Evolutionary conservation across 306 rosid species (phyloP), one percentile per base, ranked within the genome.

Genomic region (Datisca glomerata): DNA sequence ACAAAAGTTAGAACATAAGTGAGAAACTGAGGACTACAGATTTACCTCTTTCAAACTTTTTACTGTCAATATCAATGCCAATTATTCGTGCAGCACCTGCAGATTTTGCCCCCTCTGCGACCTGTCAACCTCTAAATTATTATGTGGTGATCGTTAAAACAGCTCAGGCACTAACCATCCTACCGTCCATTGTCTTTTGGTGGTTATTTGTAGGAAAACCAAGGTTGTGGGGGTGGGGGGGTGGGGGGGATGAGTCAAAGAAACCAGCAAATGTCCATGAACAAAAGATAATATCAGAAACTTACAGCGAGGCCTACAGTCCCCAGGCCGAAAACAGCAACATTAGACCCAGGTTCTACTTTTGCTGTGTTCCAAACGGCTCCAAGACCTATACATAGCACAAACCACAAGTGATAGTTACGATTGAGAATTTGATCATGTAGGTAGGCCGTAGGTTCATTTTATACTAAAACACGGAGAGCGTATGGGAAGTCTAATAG

Each of bases 291-390:
- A 24, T 8, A 22, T 40, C 6, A 21, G 17, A 55, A 69, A 59
- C 89, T 67, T 78, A 86, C 94, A 8, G 96, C 96, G 41, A 86
- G 94, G 37, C 96, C 96, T 43, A 86, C 92, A 56, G 84, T 81
- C 56, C 96, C 94, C 48, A 86, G 92, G 55, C 96, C 96, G 62
- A 86, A 86, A 41, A 86, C 52, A 63, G 94, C 96, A 57, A 86
- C 94, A 24, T 27, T 86, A 46, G 96, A 78, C 37, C 92, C 94
- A 4, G 92, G 42, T 45, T 86, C 96, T 24, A 86, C 96, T 60
- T 86, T 86, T 48, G 96, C 96, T 16, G 96, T 81, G 83, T 86
- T 86, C 96, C 96, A 86, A 57, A 86, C 96, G 58, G 96, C 96
- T 56, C 94, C 94, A 60, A 87, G 93, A 45, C 93, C 96, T 82